phyloP scores from a whole-genome alignment of 148 eudicot species.

The Amaranthus cruentus region DNA sequence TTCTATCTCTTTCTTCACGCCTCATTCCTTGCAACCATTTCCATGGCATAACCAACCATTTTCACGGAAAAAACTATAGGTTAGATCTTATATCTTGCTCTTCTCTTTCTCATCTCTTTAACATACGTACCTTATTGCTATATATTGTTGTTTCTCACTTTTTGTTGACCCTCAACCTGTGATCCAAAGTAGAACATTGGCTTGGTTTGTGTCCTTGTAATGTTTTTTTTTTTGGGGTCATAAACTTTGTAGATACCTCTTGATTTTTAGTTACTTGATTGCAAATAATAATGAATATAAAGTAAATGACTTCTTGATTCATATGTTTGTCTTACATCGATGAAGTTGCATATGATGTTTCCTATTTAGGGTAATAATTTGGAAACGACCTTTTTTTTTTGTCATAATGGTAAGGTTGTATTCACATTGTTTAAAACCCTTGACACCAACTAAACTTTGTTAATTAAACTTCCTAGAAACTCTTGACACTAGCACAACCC shows the following conservation, averaged over 20 bases:
- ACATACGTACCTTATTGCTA: neutral
- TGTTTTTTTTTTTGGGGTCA: neutral
- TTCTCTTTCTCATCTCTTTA: too few species aligned
- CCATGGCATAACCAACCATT: neutral
- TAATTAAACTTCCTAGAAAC: too few species aligned
- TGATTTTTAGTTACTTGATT: neutral
- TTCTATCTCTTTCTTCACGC: too few species aligned
- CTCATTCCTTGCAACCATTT: neutral
- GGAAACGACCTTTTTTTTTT: neutral
- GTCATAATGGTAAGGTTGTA: too few species aligned
- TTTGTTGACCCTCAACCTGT: neutral
- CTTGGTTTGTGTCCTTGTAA: neutral
- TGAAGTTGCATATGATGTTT: neutral
- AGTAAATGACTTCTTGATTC: neutral
- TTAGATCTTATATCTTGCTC: neutral
- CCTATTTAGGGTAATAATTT: neutral
- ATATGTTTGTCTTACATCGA: neutral
- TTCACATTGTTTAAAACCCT: too few species aligned
- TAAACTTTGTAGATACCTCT: neutral
- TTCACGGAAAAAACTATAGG: too few species aligned
- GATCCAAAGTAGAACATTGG: neutral
- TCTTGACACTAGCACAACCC: too few species aligned
- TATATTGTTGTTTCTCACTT: neutral
- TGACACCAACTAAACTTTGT: too few species aligned
- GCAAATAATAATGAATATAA: too few species aligned